Percentiles rank a stretch among this genome's conserved stretches.
Conservation (phyloP, 768 basidiomycete genomes). For the Xerocomellus intermedius region DNA sequence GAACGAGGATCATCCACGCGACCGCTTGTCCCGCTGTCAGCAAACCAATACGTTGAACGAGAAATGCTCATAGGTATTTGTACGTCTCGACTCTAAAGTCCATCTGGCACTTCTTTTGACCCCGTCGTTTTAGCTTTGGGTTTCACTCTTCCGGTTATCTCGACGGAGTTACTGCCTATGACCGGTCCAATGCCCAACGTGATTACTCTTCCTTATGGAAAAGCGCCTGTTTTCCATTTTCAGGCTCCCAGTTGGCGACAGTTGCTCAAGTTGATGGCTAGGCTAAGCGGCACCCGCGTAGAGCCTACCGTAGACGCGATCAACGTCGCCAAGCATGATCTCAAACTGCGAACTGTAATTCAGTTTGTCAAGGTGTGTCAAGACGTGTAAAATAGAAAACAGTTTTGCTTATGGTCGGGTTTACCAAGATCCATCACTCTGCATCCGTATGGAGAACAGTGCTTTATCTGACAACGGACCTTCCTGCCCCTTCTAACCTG, state of each 20-base stretch:
- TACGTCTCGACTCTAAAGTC: conserved; percentile 40
- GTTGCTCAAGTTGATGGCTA: conserved; percentile 71
- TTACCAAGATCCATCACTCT: conserved; percentile 53
- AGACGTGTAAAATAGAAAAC: background rate
- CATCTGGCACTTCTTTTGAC: conserved; percentile 6
- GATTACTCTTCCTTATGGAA: conserved; percentile 70
- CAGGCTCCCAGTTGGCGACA: conserved; percentile 75
- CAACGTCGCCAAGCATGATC: conserved; percentile 51
- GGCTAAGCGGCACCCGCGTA: conserved; percentile 64
- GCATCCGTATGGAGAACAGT: conserved; percentile 70
- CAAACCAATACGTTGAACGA: conserved; percentile 51
- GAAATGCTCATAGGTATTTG: conserved; percentile 61
- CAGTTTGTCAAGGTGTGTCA: conserved; percentile 72
- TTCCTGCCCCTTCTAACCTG: conserved; percentile 50
- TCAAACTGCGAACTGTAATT: conserved; percentile 68
- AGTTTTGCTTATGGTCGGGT: background rate
- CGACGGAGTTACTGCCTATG: conserved; percentile 47
- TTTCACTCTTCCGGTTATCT: conserved; percentile 58
- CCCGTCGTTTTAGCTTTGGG: conserved; percentile 54
- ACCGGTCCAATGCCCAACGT: conserved; percentile 61
- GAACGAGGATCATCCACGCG: conserved; percentile 19
- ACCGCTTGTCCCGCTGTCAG: conserved; percentile 14
- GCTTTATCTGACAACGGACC: conserved; percentile 76
- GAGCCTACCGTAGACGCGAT: conserved; percentile 71
- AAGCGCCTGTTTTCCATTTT: conserved; percentile 65